Conservation (phyloP, 176 grass and related monocot genomes). For the Oryza punctata region DNA sequence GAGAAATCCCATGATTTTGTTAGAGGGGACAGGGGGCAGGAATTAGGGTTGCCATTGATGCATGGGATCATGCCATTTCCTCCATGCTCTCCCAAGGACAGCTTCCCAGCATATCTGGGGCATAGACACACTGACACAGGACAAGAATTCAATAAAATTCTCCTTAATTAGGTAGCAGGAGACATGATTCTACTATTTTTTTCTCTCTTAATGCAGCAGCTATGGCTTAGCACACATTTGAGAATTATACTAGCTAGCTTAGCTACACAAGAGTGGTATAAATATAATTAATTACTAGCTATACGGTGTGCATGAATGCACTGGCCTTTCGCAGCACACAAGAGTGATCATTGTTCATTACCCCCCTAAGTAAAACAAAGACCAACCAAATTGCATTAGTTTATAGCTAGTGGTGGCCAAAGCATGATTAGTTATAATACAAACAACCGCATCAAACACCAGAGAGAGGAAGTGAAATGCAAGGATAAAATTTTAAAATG, state of each 20-base stretch:
- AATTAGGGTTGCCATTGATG: conserved; percentile 66
- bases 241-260: conserved; percentile 10
- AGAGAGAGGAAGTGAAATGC: conserved; percentile 46
- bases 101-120: conserved; percentile 49
- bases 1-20: conserved; percentile 87
- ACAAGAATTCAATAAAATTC: conserved; percentile 44
- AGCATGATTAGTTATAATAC: conserved; percentile 60
- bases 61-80: conserved; percentile 54
- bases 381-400: conserved; percentile 44
- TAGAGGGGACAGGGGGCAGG: conserved; percentile 71
- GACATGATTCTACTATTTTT: not conserved
- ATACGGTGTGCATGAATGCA: not conserved
- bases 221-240: not conserved
- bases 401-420: conserved; percentile 50
- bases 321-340: conserved; percentile 42
- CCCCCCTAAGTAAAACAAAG: conserved; percentile 25
- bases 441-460: conserved; percentile 49
- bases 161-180: conserved; percentile 25
- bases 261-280: not conserved
- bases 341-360: conserved; percentile 41
- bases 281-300: not conserved
- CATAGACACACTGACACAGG: conserved; percentile 41
- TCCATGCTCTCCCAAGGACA: conserved; percentile 60
- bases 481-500: conserved; percentile 39
- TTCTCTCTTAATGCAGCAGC: not conserved